Conservation (phyloP, 1,284 basidiomycete genomes). For the Trichosporon coremiiforme region DNA sequence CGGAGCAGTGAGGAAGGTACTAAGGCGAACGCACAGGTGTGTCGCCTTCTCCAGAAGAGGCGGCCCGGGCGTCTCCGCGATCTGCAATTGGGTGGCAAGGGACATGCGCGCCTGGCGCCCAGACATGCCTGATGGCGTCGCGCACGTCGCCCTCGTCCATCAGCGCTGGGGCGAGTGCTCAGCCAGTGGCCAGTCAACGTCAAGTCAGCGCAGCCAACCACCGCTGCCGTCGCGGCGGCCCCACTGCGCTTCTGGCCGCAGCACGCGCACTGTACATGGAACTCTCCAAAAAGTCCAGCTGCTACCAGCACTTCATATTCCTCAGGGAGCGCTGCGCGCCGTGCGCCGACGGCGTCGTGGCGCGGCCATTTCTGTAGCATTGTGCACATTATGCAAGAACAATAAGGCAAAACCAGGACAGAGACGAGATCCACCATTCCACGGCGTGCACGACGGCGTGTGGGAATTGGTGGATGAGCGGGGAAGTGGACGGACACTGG, state of each 20-base stretch:
- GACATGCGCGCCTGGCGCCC: background rate
- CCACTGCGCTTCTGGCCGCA: background rate
- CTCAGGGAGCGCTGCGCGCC: background rate
- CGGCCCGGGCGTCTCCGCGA: slow-evolving; percentile 1
- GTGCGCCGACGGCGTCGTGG: slow-evolving; percentile 8
- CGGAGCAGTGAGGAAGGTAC: background rate
- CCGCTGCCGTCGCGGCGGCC: background rate
- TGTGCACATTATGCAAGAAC: slow-evolving; percentile 8
- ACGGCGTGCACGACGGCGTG: background rate
- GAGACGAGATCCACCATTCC: background rate
- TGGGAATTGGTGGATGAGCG: background rate
- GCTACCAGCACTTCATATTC: background rate
- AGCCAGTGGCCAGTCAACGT: background rate
- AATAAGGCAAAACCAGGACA: background rate
- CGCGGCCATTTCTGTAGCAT: background rate
- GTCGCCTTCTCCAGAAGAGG: background rate
- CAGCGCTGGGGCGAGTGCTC: background rate
- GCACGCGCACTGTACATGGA: background rate
- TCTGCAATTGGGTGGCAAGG: slow-evolving; percentile 11
- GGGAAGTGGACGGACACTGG: background rate
- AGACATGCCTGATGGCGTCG: slow-evolving; percentile 8
- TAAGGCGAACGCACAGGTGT: background rate
- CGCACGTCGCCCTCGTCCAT: background rate
- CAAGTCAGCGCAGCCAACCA: background rate
- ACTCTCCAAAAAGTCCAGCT: background rate